phyloP scores from a whole-genome alignment of 1,284 basidiomycete genomes.

The Entoloma clypeatum region DNA sequence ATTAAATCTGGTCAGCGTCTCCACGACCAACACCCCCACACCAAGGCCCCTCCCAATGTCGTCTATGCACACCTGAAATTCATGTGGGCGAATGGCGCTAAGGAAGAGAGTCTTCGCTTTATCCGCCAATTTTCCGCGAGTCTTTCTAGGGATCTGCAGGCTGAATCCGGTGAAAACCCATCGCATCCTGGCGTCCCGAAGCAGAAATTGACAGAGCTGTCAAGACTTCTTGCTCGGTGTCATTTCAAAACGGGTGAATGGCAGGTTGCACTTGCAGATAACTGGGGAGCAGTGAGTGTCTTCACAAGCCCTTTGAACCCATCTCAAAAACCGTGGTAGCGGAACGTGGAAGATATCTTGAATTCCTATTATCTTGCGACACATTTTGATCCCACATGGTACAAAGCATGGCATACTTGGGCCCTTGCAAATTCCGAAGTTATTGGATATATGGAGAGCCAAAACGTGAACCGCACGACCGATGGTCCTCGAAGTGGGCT shows the following conservation, averaged over 20 bases:
- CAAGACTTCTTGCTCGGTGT: slow-evolving; percentile 90
- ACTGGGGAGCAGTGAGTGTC: slow-evolving; percentile 70
- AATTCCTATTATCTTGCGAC: slow-evolving; percentile 87
- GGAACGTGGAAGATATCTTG: slow-evolving; percentile 79
- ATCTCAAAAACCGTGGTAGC: slow-evolving; percentile 36
- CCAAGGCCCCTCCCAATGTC: slow-evolving; percentile 90
- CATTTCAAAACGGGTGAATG: slow-evolving; percentile 97
- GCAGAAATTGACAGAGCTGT: slow-evolving; percentile 72
- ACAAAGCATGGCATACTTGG: slow-evolving; percentile 99
- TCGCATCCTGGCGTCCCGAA: slow-evolving; percentile 51
- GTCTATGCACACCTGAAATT: slow-evolving; percentile 97
- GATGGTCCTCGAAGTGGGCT: slow-evolving; percentile 73
- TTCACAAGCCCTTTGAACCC: slow-evolving; percentile 4
- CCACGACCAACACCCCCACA: slow-evolving; percentile 47
- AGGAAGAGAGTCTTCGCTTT: slow-evolving; percentile 81
- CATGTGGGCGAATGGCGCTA: slow-evolving; percentile 88
- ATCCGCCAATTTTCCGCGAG: slow-evolving; percentile 82
- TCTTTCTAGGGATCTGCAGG: slow-evolving; percentile 74
- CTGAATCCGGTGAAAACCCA: slow-evolving; percentile 44
- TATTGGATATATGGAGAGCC: slow-evolving; percentile 76
- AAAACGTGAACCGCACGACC: slow-evolving; percentile 54
- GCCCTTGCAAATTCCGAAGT: slow-evolving; percentile 97
- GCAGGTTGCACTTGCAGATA: slow-evolving; percentile 79
- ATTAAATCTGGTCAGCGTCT: slow-evolving; percentile 31
- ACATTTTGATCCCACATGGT: slow-evolving; percentile 92